Evolutionary conservation across 192 early-diverging fungal species (phyloP).

Genomic region (Umbelopsis isabellina): DNA sequence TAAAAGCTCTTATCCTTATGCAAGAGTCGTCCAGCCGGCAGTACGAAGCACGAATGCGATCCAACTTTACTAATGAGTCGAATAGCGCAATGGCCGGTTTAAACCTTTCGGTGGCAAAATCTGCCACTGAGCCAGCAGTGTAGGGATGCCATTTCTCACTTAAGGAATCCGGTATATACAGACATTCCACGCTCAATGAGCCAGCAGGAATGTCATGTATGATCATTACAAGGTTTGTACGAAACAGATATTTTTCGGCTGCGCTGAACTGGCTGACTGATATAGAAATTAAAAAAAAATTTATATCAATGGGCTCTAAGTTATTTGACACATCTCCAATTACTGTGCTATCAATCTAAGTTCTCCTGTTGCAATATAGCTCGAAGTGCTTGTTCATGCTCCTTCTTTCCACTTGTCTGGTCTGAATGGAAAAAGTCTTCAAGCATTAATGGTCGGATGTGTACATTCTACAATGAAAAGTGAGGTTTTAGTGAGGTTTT

Average conservation of each 20-base stretch:
- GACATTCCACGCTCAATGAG: not conserved
- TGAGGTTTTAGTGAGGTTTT: not conserved
- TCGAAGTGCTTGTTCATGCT: constrained; percentile 6
- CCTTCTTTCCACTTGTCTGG: constrained; percentile 23
- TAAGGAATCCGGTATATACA: not conserved
- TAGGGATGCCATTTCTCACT: constrained; percentile 2
- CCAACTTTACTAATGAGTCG: not conserved
- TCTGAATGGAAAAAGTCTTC: constrained; percentile 34
- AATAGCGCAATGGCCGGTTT: not conserved
- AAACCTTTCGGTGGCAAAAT: not conserved
- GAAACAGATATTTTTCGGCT: not conserved
- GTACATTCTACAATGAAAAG: constrained; percentile 26
- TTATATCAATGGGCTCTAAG: not conserved
- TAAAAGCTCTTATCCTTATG: not conserved
- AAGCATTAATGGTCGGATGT: constrained; percentile 30
- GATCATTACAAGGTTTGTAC: not conserved
- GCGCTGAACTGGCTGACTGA: not conserved
- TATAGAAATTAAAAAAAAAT: not conserved
- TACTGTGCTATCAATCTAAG: constrained; percentile 21
- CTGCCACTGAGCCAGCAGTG: not conserved
- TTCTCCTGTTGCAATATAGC: constrained; percentile 28
- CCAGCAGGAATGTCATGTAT: constrained; percentile 19
- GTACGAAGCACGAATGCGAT: constrained; percentile 12
- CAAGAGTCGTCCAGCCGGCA: not conserved
- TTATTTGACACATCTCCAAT: not conserved